Evolutionary conservation across 257 asterid genomes (phyloP).

Genomic region (Solanum sitiens): DNA sequence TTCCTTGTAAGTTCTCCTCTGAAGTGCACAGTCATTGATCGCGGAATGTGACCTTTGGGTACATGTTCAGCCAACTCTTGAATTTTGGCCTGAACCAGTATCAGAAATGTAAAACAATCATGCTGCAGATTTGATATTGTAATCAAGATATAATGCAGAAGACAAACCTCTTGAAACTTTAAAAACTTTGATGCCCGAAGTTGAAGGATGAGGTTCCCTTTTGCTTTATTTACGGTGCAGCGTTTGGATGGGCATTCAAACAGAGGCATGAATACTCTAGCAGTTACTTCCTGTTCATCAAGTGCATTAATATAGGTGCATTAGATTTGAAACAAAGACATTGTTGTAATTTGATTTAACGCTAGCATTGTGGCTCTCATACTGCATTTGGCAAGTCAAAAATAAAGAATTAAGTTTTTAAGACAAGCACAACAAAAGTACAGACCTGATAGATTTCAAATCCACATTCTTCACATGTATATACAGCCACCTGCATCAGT

Average conservation of each 20-base stretch:
- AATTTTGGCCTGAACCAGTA: slow-evolving; percentile 70
- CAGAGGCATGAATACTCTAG: slow-evolving; percentile 83
- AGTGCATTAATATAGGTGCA: not conserved
- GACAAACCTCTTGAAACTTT: slow-evolving; percentile 90
- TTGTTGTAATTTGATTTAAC: not conserved
- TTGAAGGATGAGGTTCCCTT: slow-evolving; percentile 88
- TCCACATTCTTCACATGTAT: slow-evolving; percentile 97
- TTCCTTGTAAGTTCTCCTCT: slow-evolving; percentile 96
- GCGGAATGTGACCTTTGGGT: slow-evolving; percentile 95
- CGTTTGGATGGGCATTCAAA: slow-evolving; percentile 80
- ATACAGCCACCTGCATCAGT: slow-evolving; percentile 94
- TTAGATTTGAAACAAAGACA: not conserved
- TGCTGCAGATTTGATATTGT: not conserved
- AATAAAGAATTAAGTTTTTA: not conserved
- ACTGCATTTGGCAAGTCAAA: not conserved
- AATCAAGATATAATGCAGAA: not conserved
- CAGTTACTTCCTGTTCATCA: slow-evolving; percentile 75
- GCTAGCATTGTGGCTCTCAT: not conserved
- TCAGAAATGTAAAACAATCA: not conserved
- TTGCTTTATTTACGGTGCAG: slow-evolving; percentile 50
- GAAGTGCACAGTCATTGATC: slow-evolving; percentile 88
- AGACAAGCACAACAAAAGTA: not conserved
- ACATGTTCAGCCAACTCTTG: slow-evolving; percentile 97
- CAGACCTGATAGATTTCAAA: slow-evolving; percentile 93
- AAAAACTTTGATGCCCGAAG: slow-evolving; percentile 89